Conservation (phyloP, 2,329 filamentous ascomycete species). For the Fusarium heterosporum region DNA sequence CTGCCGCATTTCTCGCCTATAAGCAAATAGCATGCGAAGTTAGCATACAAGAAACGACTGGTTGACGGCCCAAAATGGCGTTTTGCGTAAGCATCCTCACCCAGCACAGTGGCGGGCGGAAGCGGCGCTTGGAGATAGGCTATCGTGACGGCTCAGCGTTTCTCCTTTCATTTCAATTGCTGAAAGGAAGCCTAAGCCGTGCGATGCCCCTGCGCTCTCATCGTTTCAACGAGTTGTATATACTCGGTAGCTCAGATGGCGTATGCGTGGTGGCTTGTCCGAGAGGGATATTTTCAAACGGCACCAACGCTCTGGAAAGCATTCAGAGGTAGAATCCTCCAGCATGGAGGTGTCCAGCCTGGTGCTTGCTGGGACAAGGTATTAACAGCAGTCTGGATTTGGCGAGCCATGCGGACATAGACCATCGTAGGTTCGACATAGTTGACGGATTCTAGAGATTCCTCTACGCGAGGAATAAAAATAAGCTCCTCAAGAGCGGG, state of each 20-base stretch:
- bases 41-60: conserved; percentile 11
- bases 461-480: conserved; percentile 57
- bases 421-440: conserved; percentile 49
- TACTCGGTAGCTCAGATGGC: neutral
- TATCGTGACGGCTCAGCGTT: conserved; percentile 6
- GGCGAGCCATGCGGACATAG: conserved; percentile 52
- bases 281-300: neutral
- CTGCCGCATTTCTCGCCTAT: conserved; percentile 7
- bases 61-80: conserved; percentile 22
- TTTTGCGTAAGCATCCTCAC: neutral
- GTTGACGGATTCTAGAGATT: conserved; percentile 48
- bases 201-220: neutral
- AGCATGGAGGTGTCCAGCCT: conserved; percentile 52
- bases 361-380: conserved; percentile 49
- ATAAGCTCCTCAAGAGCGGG: conserved; percentile 57
- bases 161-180: conserved; percentile 15
- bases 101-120: conserved; percentile 1
- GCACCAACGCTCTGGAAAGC: conserved; percentile 40
- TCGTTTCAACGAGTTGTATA: neutral
- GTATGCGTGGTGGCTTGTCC: neutral
- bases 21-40: conserved; percentile 6
- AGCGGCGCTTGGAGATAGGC: conserved; percentile 13
- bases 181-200: conserved; percentile 1
- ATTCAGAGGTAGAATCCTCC: conserved; percentile 53
- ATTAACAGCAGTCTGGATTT: conserved; percentile 53